Evolutionary conservation across 2,329 filamentous ascomycete species (phyloP).

Genomic region (Pseudogymnoascus sp.): DNA sequence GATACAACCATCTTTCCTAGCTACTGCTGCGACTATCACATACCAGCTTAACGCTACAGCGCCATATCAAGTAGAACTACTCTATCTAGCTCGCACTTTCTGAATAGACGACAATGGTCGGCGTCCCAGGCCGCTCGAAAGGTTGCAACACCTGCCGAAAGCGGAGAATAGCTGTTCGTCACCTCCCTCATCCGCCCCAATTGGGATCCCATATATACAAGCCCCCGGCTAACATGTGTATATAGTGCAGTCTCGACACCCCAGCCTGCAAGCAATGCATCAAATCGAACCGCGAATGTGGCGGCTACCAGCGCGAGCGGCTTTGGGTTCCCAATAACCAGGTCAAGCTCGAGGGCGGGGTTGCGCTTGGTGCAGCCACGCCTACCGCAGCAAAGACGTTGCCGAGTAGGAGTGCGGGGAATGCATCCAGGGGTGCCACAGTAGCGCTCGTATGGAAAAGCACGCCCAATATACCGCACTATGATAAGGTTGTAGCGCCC

Average conservation of each 20-base stretch:
- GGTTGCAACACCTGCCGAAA: constrained; percentile 54
- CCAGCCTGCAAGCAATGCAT: constrained; percentile 54
- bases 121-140: constrained; percentile 55
- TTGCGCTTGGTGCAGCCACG: background rate
- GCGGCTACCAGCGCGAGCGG: constrained; percentile 50
- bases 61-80: background rate
- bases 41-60: background rate
- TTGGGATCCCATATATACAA: background rate
- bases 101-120: constrained; percentile 18
- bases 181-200: background rate
- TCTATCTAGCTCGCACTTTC: background rate
- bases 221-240: background rate
- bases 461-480: background rate
- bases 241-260: constrained; percentile 52
- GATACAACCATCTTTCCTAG: background rate
- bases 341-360: background rate
- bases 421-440: background rate
- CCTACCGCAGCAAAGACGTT: background rate
- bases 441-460: background rate
- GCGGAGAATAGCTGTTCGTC: constrained; percentile 31
- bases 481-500: background rate
- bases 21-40: background rate
- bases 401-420: background rate
- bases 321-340: constrained; percentile 3
- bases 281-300: constrained; percentile 47